Base-by-base conservation (phyloP, 2,329 filamentous ascomycete genomes). In the Ceratocystis destructans region DNA sequence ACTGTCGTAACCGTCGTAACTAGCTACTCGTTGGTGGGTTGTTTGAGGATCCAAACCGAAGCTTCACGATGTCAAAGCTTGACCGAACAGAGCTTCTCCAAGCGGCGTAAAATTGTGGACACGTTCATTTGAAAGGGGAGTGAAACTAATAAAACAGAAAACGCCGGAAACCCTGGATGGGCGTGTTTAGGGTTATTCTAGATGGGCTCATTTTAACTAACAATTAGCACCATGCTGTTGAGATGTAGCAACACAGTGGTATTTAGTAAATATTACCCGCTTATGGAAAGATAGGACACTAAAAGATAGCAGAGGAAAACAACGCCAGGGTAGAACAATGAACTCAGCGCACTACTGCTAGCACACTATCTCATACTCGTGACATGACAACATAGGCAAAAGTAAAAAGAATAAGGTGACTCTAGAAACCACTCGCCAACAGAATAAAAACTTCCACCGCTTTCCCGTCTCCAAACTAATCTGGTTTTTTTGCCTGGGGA, bases 91-190 rank as follows among this genome's bases (percentile, higher is more conserved):
- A 59, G 55, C 55, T 59, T 59, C 55, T 62, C 22, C 53, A 57
- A 57, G 17, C 28, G 15, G 44, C 10, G 44, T 2, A 7, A 17
- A 61, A 59, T 61, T 62, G 62, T 67, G 66, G 66, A 64, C 66
- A 67, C 66, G 66, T 67, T 59, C 55, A n/a, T 59, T 57, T 37
- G 33, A 64, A 50, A 57, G 53, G 53, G 31, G 53, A 10, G 55
- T 67, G 25, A 25, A 17, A 22, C 46, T 64, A 67, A 61, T 33
- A 48, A 65, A 2, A 3, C 4, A n/a, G 12, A 59, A 25, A 3
- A 1, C 17, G 10, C 28, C 12, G 5, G 3, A 41, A 41, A 37
- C 25, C 55, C 25, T 31, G 25, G 1, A 3, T 6, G 5, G 2
- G 5, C 2, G 3, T 59, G 1, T 5, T 33, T 59, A 59, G 55